Conservation (phyloP, 176 grass and related monocot genomes). For the Areca catechu region DNA sequence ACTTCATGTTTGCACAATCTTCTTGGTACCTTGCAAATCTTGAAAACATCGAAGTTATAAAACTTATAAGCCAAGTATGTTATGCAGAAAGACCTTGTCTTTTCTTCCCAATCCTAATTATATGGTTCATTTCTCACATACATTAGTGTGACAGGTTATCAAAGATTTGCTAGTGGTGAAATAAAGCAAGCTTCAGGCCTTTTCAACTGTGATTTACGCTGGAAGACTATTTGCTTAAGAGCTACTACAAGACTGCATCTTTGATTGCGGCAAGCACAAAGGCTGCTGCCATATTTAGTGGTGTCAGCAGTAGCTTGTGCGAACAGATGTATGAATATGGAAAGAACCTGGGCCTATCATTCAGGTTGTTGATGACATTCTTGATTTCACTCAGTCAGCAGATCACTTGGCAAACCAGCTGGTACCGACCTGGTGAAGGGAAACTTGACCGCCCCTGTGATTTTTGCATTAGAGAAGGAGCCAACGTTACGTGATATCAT, state of each 20-base stretch:
- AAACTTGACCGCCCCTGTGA: slow-evolving; percentile 66
- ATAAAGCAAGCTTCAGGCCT: slow-evolving; percentile 84
- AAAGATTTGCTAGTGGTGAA: slow-evolving; percentile 93
- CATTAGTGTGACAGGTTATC: slow-evolving; percentile 46
- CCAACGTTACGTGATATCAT: slow-evolving; percentile 62
- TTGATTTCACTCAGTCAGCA: slow-evolving; percentile 84
- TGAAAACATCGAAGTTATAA: slow-evolving; percentile 89
- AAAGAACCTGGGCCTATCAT: slow-evolving; percentile 69
- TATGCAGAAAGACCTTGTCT: neutral
- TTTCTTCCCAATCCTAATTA: slow-evolving; percentile 1
- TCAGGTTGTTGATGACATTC: slow-evolving; percentile 92
- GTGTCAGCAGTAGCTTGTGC: slow-evolving; percentile 28
- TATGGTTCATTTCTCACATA: neutral
- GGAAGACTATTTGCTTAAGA: slow-evolving; percentile 84
- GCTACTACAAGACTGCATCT: slow-evolving; percentile 88
- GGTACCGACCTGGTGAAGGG: slow-evolving; percentile 60
- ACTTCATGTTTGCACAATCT: slow-evolving; percentile 96
- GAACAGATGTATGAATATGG: slow-evolving; percentile 82
- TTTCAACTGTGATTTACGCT: slow-evolving; percentile 67
- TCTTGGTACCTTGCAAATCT: slow-evolving; percentile 94
- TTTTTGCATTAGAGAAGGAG: slow-evolving; percentile 55
- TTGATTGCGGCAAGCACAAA: slow-evolving; percentile 80
- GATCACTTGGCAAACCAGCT: slow-evolving; percentile 85
- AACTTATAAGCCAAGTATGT: slow-evolving; percentile 88
- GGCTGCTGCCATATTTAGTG: slow-evolving; percentile 73